Percentiles rank a stretch among this genome's conserved stretches.
Conservation (phyloP, 495 filamentous ascomycete genomes). For the Aspergillus funiculosus region DNA sequence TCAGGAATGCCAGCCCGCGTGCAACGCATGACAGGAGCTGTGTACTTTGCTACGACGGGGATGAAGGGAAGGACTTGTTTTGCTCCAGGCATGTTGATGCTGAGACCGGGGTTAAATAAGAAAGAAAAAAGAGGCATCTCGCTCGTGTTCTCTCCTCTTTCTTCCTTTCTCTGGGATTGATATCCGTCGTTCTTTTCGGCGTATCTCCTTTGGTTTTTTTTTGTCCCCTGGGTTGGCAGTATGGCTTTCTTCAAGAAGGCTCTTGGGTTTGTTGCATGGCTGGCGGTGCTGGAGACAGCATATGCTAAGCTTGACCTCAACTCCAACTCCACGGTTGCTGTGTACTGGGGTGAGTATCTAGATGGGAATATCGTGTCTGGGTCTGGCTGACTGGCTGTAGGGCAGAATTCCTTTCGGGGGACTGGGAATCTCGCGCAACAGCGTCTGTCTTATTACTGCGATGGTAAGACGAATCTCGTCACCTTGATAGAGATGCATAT, state of each 20-base stretch:
- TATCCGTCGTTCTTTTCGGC: no score
- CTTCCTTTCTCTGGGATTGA: no score
- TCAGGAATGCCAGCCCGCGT: no score
- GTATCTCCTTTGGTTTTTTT: not conserved
- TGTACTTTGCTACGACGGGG: no score
- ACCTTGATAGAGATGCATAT: not conserved
- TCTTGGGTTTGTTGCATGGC: conserved; percentile 23
- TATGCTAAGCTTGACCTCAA: conserved; percentile 40
- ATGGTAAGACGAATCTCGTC: conserved; percentile 38
- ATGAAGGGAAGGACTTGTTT: no score
- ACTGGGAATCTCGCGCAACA: conserved; percentile 45
- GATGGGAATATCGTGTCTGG: not conserved
- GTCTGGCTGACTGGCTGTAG: conserved; percentile 25
- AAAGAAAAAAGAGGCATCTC: no score
- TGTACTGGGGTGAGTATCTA: conserved; percentile 55
- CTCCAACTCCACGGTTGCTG: conserved; percentile 47
- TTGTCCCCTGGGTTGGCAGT: not conserved
- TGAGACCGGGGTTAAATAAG: no score
- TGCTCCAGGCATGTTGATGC: no score
- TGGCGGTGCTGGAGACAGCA: conserved; percentile 29
- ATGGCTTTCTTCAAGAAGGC: conserved; percentile 27
- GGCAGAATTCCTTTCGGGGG: conserved; percentile 53
- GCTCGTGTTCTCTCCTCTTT: no score
- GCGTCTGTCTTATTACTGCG: conserved; percentile 52
- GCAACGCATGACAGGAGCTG: no score